Conservation (phyloP, 192 early-diverging fungal genomes). For the Coemansia sp. region DNA sequence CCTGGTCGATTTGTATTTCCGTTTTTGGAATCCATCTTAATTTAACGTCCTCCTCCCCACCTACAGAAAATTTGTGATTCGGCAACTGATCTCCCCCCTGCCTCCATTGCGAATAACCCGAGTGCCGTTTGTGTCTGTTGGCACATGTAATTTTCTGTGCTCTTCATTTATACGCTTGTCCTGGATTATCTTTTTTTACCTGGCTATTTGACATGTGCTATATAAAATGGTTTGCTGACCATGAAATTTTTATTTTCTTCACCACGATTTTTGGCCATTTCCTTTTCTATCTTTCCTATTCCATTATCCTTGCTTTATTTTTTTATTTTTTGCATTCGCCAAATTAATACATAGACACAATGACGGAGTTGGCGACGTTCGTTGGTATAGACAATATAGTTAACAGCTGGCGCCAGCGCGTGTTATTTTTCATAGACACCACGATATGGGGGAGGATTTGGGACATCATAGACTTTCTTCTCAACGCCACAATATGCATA, state of each 20-base stretch:
- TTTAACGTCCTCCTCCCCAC: no score
- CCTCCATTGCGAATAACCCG: not conserved
- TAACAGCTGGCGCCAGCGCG: slow-evolving; percentile 50
- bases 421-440: slow-evolving; percentile 50
- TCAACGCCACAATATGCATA: slow-evolving; percentile 37
- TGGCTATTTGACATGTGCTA: not conserved
- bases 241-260: not conserved
- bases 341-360: not conserved
- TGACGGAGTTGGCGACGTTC: slow-evolving; percentile 53
- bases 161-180: not conserved
- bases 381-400: slow-evolving; percentile 47
- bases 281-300: no score
- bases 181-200: not conserved
- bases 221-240: not conserved
- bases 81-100: no score
- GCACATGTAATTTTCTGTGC: not conserved
- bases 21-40: not conserved
- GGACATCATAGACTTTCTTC: slow-evolving; percentile 41
- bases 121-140: not conserved
- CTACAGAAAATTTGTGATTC: no score
- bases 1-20: not conserved
- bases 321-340: not conserved
- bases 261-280: no score
- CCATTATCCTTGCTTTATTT: not conserved
- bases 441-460: slow-evolving; percentile 50